These are phyloP conservation scores for Rhizopus sp. DNA, from an alignment of 371 early-diverging fungal species.

Conservation along the genomic window DNA sequence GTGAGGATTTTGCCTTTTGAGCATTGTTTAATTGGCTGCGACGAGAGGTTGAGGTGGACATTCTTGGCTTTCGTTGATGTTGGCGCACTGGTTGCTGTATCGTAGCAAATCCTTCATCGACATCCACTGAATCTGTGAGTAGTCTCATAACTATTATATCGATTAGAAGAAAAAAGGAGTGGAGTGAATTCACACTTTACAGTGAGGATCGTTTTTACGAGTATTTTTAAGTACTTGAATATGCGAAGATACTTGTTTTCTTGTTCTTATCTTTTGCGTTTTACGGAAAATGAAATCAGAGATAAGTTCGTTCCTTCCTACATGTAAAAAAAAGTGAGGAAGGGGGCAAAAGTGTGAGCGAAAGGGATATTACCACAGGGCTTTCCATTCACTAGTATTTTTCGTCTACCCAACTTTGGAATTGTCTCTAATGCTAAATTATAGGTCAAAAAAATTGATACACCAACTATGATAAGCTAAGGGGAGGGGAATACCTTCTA, in stretches of 20 bases:
- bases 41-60: constrained; percentile 1
- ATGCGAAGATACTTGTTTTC: constrained; percentile 80
- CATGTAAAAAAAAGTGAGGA: background rate
- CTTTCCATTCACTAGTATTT: constrained; percentile 63
- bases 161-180: constrained; percentile 1
- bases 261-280: constrained; percentile 63
- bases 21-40: background rate
- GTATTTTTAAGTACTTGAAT: constrained; percentile 78
- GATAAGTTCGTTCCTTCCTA: constrained; percentile 77
- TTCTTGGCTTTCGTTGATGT: constrained; percentile 8
- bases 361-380: constrained; percentile 53
- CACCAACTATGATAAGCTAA: too few relatives aligned
- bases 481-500: constrained; percentile 52
- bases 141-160: constrained; percentile 54
- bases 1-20: constrained; percentile 11
- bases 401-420: constrained; percentile 61
- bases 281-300: constrained; percentile 73
- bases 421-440: constrained; percentile 54
- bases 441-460: background rate
- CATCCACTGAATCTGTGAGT: constrained; percentile 49
- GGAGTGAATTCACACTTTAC: constrained; percentile 34
- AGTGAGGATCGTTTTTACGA: constrained; percentile 62
- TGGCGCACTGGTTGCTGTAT: constrained; percentile 8
- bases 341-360: background rate
- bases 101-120: constrained; percentile 25